Evolutionary conservation across 2,329 filamentous ascomycete genomes (phyloP), one percentile per base, ranked within the genome.

Genomic region (Fusarium sp.): DNA sequence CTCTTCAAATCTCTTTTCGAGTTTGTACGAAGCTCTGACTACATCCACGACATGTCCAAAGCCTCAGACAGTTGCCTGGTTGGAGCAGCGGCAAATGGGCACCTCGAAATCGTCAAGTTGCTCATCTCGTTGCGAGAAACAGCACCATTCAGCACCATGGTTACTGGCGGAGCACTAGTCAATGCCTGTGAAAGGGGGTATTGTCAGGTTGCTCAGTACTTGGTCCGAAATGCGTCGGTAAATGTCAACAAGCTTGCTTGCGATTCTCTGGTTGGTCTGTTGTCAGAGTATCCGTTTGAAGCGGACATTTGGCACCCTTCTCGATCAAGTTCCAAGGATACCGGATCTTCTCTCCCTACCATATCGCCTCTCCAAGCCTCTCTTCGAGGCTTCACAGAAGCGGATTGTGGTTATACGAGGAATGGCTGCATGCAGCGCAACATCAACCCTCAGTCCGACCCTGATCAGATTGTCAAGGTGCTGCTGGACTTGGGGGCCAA

Each of bases 401-500:
- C 22, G 2, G 10, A 29, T 11, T 22, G 24, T 3, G 24, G 14
- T 6, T n/a, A 50, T n/a, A 27, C 45, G 16, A 11, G 45, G 45
- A n/a, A 29, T 9, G 22, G 45, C 10, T 18, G 3, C 22, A 50
- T 18, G 14, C 45, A 50, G 27, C 22, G 16, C 5, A 50, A n/a
- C 22, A 16, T 18, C 45, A 27, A n/a, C 8, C 45, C 45, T 11
- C 45, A 50, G 5, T n/a, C 24, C 16, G 16, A 29, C 24, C 45
- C 24, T n/a, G 10, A 50, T 29, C 45, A 50, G 45, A 50, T n/a
- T 29, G 45, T 50, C 45, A 50, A 64, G 31, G 10, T 69, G 6
- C 6, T 68, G 2, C 22, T 72, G 1, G 58, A 20, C n/a, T 14
- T 60, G 29, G 65, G 61, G 10, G 71, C 71, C 8, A 22, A 54